Evolutionary conservation across 2,329 filamentous ascomycete species (phyloP).

Genomic region (Aspergillus awamori): DNA sequence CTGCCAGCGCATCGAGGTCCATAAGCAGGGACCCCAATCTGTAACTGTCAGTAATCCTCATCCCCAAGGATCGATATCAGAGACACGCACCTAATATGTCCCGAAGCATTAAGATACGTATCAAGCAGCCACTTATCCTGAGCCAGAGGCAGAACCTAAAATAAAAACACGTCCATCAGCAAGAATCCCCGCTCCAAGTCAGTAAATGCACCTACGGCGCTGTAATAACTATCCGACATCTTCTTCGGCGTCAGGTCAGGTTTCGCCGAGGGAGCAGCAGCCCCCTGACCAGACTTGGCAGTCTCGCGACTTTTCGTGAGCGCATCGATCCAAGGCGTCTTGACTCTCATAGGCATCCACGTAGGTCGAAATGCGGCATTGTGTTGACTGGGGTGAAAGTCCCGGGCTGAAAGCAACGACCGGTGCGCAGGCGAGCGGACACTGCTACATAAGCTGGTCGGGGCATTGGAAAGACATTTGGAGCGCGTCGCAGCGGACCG

Average conservation of each 20-base stretch:
- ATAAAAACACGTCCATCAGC: slow-evolving; percentile 13
- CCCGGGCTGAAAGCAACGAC: slow-evolving; percentile 16
- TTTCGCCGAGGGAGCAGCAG: slow-evolving; percentile 39
- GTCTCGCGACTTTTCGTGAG: slow-evolving; percentile 56
- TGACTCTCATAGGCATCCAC: slow-evolving; percentile 60
- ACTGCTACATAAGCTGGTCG: not conserved
- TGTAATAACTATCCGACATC: slow-evolving; percentile 73
- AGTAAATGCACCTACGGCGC: slow-evolving; percentile 55
- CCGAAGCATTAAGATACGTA: slow-evolving; percentile 74
- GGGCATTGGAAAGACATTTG: slow-evolving; percentile 21
- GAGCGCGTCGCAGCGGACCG: slow-evolving; percentile 23
- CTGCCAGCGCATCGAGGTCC: slow-evolving; percentile 77
- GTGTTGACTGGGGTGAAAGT: slow-evolving; percentile 34
- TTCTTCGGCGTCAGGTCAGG: slow-evolving; percentile 65
- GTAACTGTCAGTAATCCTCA: slow-evolving; percentile 7
- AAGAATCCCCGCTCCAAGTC: not conserved
- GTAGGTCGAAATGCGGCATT: slow-evolving; percentile 35
- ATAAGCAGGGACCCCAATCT: slow-evolving; percentile 74
- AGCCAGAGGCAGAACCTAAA: slow-evolving; percentile 66
- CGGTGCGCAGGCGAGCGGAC: slow-evolving; percentile 11
- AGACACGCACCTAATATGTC: slow-evolving; percentile 64
- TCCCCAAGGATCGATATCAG: not conserved
- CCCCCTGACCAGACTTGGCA: slow-evolving; percentile 30
- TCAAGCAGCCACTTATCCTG: slow-evolving; percentile 77
- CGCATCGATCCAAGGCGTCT: slow-evolving; percentile 71